These are phyloP conservation scores for Colletotrichum coccodes DNA, from an alignment of 2,329 filamentous ascomycete genomes.

Conservation along the genomic window DNA sequence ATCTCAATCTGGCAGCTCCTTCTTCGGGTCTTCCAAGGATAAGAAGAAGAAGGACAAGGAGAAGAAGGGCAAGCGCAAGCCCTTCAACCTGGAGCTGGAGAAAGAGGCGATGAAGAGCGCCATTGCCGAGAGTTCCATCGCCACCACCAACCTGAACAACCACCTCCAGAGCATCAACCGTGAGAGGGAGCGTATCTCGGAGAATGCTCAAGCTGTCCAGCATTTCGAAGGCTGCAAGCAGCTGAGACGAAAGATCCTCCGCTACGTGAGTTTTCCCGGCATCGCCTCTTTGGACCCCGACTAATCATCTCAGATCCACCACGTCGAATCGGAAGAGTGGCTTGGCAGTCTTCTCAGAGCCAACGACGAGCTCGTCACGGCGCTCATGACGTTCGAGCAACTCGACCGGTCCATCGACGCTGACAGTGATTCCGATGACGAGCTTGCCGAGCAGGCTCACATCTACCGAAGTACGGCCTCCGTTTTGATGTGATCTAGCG, in stretches of 20 bases:
- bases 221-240: slow-evolving; percentile 89
- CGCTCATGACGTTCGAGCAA: slow-evolving; percentile 94
- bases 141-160: slow-evolving; percentile 91
- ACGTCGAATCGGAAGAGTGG: slow-evolving; percentile 91
- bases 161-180: slow-evolving; percentile 90
- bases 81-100: slow-evolving; percentile 88
- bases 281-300: neutral
- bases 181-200: slow-evolving; percentile 86
- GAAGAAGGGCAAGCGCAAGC: slow-evolving; percentile 67
- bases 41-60: slow-evolving; percentile 61
- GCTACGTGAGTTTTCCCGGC: slow-evolving; percentile 69
- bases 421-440: slow-evolving; percentile 77
- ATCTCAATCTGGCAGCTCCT: slow-evolving; percentile 47
- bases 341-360: slow-evolving; percentile 91
- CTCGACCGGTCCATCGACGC: slow-evolving; percentile 87
- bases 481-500: neutral
- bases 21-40: slow-evolving; percentile 56
- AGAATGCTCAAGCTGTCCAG: slow-evolving; percentile 79
- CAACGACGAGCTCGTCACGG: slow-evolving; percentile 94
- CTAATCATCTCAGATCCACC: slow-evolving; percentile 73
- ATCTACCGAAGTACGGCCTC: slow-evolving; percentile 65
- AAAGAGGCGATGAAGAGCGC: slow-evolving; percentile 86
- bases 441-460: slow-evolving; percentile 73
- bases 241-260: slow-evolving; percentile 83
- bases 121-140: slow-evolving; percentile 91